Evolutionary conservation across 2,329 filamentous ascomycete species (phyloP), one percentile per base, ranked within the genome.

Genomic region (Colletotrichum sp.): DNA sequence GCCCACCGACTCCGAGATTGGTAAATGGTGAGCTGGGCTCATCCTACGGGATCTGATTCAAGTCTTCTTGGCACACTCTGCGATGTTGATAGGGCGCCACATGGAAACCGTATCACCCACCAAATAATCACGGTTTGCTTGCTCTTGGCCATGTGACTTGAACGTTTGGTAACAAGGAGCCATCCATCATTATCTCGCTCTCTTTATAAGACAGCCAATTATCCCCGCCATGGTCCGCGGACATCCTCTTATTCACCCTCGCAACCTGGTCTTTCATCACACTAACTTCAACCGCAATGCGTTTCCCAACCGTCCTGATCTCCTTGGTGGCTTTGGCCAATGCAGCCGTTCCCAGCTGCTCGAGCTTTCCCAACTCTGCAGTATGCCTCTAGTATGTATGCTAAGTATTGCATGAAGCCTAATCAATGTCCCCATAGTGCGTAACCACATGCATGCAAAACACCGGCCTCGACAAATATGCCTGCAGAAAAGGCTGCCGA

Each of bases 191-290:
- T 4, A 13, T 13, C n/a, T 13, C 44, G 10, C 44, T 7, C 10
- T 7, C 10, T 7, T 52, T 52, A 21, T 21, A 52, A 52, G 12
- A 21, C n/a, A 7, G n/a, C 2, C 10, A 52, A 52, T 52, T 12
- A 21, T 21, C 6, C n/a, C 10, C n/a, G 1, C 4, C 10, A 7
- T 7, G 6, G n/a, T 52, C n/a, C 44, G 3, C 3, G 6, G n/a
- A 3, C 10, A 21, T 52, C 12, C 44, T 52, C n/a, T 13, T 49
- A 49, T 49, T 21, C n/a, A 21, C 44, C 0, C 5, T 49, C 44
- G 4, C 44, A 7, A 3, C 5, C n/a, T 21, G 0, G 7, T 2
- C 10, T 52, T 13, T 0, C n/a, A 52, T 21, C n/a, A 52, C n/a
- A 21, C 10, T 52, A n/a, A 21, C 1, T 13, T 18, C 44, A 52